Base-by-base conservation (phyloP, 768 basidiomycete species). In the Podaxis sp. region DNA sequence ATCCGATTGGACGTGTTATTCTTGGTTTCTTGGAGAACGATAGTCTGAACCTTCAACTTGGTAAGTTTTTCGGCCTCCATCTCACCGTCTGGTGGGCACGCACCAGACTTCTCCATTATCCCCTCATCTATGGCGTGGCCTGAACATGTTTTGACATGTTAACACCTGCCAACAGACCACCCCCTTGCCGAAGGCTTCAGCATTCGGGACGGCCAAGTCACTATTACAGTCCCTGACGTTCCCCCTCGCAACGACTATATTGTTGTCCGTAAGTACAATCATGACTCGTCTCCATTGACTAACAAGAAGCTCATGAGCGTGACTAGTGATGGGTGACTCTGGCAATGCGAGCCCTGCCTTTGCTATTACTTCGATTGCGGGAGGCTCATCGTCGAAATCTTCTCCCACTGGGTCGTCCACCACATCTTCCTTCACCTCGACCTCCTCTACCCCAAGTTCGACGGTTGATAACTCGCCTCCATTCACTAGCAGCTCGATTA, bases 311-410 rank as follows among this genome's bases (percentile, higher is more conserved):
- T 63, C 4, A 63, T 15, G 46, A 54, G 13, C 61, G 26, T 63
- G 22, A 39, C 3, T 56, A 90, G 89, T 89, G 46, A 76, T 87
- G 65, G 89, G 89, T 28, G 84, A 88, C 68, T 88, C 87, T 13
- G 90, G 89, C 11, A 84, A 92, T 65, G 66, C 72, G 8, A 87
- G 84, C 68, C 82, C 82, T 0, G 17, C 74, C 42, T 91, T 92
- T 70, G 83, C 80, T 1, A 92, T 92, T 64, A 74, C 78, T 30
- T 72, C 69, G 24, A 89, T 89, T 65, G 68, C 76, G 19, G 73
- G 64, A 28, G 69, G 70, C 3, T 64, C 64, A 5, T 59, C 70
- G 22, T 59, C 74, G 17, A 61, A 42, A 42, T 66, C 71, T 9
- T 67, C 73, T 36, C 33, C 66, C 28, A 42, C 62, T 9, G 38